A percentile compares a stretch with the other conserved stretches of the same genome.
phyloP scores from a whole-genome alignment of 495 filamentous ascomycete species.

The Usnea hakonensis region DNA sequence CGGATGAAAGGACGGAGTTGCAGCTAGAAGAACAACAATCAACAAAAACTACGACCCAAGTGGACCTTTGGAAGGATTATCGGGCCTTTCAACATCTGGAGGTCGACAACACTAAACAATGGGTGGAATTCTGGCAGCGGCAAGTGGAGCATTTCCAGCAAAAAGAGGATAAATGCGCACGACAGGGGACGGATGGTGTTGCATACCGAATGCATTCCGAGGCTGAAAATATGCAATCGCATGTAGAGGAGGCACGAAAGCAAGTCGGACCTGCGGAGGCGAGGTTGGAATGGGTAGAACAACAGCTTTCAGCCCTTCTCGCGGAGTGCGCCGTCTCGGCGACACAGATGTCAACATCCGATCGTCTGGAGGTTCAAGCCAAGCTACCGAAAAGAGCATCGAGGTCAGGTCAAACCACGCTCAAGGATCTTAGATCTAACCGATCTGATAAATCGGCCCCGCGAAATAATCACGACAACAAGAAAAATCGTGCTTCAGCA shows the following conservation, averaged over 20 bases:
- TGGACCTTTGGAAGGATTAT: no score
- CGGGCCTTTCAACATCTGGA: slow-evolving; percentile 3
- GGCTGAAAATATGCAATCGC: not conserved
- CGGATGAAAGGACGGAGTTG: not conserved
- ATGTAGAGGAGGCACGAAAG: slow-evolving; percentile 12
- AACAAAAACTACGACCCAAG: no score
- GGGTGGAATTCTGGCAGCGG: slow-evolving; percentile 7
- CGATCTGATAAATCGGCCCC: not conserved
- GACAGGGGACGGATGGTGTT: no score
- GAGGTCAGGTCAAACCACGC: slow-evolving; percentile 6
- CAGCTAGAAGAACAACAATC: slow-evolving; percentile 10
- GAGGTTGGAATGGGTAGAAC: slow-evolving; percentile 7
- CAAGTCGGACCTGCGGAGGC: slow-evolving; percentile 8
- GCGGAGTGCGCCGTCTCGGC: not conserved
- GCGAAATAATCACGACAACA: not conserved
- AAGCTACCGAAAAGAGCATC: slow-evolving; percentile 5
- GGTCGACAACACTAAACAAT: slow-evolving; percentile 5
- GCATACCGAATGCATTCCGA: no score
- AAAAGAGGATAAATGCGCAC: slow-evolving; percentile 4
- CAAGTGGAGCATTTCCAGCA: slow-evolving; percentile 1
- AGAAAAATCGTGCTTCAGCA: slow-evolving; percentile 9
- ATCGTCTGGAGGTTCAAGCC: not conserved
- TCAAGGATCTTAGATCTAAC: slow-evolving; percentile 3
- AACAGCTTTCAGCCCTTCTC: slow-evolving; percentile 9
- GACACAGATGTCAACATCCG: not conserved